These are phyloP conservation scores for Xenoacremonium recifei DNA, from an alignment of 2,329 filamentous ascomycete species.

Conservation along the genomic window DNA sequence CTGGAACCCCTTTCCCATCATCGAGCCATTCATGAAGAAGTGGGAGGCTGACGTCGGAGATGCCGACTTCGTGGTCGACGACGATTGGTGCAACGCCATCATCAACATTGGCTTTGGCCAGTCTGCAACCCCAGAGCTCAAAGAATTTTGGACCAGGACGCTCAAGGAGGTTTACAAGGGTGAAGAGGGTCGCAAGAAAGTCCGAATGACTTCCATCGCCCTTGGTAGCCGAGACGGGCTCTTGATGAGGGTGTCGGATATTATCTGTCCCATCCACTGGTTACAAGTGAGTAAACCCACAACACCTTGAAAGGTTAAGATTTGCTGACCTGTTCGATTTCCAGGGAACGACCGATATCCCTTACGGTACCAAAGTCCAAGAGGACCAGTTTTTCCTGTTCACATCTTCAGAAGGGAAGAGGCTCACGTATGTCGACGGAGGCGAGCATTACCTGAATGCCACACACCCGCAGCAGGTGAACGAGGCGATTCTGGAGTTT, in stretches of 20 bases:
- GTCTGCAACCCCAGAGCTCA: slow-evolving; percentile 33
- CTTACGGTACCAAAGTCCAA: slow-evolving; percentile 40
- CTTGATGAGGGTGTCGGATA: slow-evolving; percentile 41
- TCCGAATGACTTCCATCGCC: slow-evolving; percentile 43
- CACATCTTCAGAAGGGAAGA: slow-evolving; percentile 42
- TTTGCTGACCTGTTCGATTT: no score
- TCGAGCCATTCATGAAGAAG: slow-evolving; percentile 40
- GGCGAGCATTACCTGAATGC: slow-evolving; percentile 50
- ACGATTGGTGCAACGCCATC: slow-evolving; percentile 46
- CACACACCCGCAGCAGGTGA: slow-evolving; percentile 45
- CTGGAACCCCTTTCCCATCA: slow-evolving; percentile 46
- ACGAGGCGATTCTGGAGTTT: slow-evolving; percentile 44
- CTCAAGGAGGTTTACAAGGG: slow-evolving; percentile 47
- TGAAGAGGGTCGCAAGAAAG: slow-evolving; percentile 48
- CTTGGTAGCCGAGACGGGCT: slow-evolving; percentile 49
- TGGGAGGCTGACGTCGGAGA: slow-evolving; percentile 40
- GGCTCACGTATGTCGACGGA: slow-evolving; percentile 41
- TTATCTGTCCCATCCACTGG: slow-evolving; percentile 53
- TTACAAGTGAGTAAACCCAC: slow-evolving; percentile 40
- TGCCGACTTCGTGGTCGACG: slow-evolving; percentile 46
- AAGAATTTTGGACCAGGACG: slow-evolving; percentile 45
- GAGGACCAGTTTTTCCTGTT: slow-evolving; percentile 52
- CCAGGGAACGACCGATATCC: slow-evolving; percentile 45
- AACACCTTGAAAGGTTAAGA: background rate
- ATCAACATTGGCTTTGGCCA: slow-evolving; percentile 44